Conservation (phyloP, 2,329 filamentous ascomycete species). For the Arthroderma uncinatum region DNA sequence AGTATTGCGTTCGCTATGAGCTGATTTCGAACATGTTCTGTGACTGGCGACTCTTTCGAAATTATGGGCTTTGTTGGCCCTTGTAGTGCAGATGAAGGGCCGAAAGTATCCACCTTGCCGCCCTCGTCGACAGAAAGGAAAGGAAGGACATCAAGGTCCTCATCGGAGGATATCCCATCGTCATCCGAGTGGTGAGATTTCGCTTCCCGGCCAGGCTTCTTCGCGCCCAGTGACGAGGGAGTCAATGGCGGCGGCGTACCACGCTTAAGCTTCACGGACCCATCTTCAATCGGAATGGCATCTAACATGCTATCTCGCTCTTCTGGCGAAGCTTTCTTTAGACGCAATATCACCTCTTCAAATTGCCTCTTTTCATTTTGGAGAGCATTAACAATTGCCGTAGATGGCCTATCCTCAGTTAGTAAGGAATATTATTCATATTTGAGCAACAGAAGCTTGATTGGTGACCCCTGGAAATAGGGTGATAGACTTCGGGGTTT, state of each 20-base stretch:
- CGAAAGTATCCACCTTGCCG: slow-evolving; percentile 14
- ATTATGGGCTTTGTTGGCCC: slow-evolving; percentile 12
- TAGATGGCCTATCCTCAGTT: slow-evolving; percentile 13
- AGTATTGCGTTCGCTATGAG: slow-evolving; percentile 18
- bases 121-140: slow-evolving; percentile 15
- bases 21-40: slow-evolving; percentile 17
- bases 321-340: slow-evolving; percentile 14
- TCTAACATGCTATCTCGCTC: slow-evolving; percentile 12
- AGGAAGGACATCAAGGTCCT: slow-evolving; percentile 14
- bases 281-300: slow-evolving; percentile 13
- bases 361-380: slow-evolving; percentile 14
- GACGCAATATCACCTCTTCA: slow-evolving; percentile 12
- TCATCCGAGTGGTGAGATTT: slow-evolving; percentile 13
- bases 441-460: background rate
- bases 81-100: slow-evolving; percentile 14
- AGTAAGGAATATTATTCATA: background rate
- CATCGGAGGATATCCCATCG: slow-evolving; percentile 15
- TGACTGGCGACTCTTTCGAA: slow-evolving; percentile 9
- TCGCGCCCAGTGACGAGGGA: slow-evolving; percentile 5
- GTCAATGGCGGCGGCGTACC: slow-evolving; percentile 5
- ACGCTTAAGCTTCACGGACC: slow-evolving; percentile 8
- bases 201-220: background rate
- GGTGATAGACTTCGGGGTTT: background rate
- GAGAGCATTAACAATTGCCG: slow-evolving; percentile 15
- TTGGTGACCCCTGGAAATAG: background rate